Base-by-base conservation (phyloP, 495 filamentous ascomycete species). In the Penicillium mononematosum region DNA sequence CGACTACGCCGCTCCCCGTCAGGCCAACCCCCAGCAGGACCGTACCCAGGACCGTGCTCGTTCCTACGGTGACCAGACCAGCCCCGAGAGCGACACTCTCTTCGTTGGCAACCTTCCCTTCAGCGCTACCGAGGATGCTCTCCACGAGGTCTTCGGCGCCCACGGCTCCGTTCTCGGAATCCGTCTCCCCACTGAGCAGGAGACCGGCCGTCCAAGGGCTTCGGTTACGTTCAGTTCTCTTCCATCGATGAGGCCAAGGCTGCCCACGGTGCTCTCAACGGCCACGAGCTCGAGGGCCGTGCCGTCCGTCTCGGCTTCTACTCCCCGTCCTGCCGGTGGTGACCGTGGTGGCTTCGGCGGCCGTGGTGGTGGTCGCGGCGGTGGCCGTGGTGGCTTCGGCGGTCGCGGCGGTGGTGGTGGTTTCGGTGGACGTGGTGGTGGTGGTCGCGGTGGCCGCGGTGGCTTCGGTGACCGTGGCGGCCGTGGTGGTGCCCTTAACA, bases 81-180 rank as follows among this genome's bases (percentile, higher is more conserved):
- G 78, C 68, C 85, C 91, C 45, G 82, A 84, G 70, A 88, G 83
- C 70, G 88, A 92, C 64, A 98, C 94, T 53, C 82, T 98, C 43
- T 98, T 95, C 72, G 83, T 96, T 55, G 94, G 93, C 63, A 98
- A 98, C 79, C 77, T 98, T 45, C 81, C 88, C 39, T 98, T 96
- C 76, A 85, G 89, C 52, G 88, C 84, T 64, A 84, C 86, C 56
- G 88, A 96, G 78, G 86, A 91, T 45, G 75, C 80, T 54, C 75
- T 98, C 53, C 78, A 78, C 55, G 85, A 88, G 55, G 82, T 85
- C 70, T 98, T 97, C 76, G 82, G 84, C 59, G 79, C 82, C 56
- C 81, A 87, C 65, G 85, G 84, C 58, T 75, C 71, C 62, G 84
- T 98, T 70, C 78, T 84, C 58, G 87, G 88, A 63, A 85, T 97